Base-by-base conservation (phyloP, 2,329 filamentous ascomycete species). In the Neonectria ditissima region DNA sequence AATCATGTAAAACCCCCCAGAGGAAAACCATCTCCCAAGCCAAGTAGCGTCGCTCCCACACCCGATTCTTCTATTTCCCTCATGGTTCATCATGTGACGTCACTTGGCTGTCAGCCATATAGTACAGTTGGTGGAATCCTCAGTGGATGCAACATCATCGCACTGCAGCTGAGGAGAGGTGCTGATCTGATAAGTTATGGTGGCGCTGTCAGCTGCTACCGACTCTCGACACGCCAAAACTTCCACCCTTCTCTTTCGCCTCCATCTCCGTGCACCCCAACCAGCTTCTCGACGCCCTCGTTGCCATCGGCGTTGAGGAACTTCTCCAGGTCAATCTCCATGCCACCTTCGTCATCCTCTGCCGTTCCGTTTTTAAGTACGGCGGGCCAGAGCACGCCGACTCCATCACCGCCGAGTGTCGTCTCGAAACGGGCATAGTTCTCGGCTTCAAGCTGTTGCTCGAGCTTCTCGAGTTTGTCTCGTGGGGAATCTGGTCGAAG, bases 331-430 rank as follows among this genome's bases (percentile, higher is more conserved):
- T 97, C 92, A 73, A 99, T 98, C 80, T 97, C 94, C 81, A 96
- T 93, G 24, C 93, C 93, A 34, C 93, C 93, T 67, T 93, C 88
- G 0, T 87, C 84, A 69, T 93, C 91, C 73, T 93, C 91, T 39
- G 91, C 89, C n/a, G 87, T 88, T 6, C 91, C 92, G 65, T 97
- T 97, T 76, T 93, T 92, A 26, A 97, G 82, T 0, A 97, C 91
- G 0, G 96, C 96, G 1, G 96, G 96, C 89, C 92, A 97, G 5
- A 99, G 85, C 2, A 99, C 93, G 39, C 96, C 96, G 1, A 99
- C 93, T 13, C 96, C 96, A 73, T 97, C 93, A 41, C 95, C 94
- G 4, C 94, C 96, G 0, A 99, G 86, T 0, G 92, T 97, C 0
- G 94, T 96, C 78, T 94, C 88, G 74, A 97, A 98, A 71, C 91